These are phyloP conservation scores for Anisogramma anomala DNA, from an alignment of 2,329 filamentous ascomycete genomes.

Conservation along the genomic window DNA sequence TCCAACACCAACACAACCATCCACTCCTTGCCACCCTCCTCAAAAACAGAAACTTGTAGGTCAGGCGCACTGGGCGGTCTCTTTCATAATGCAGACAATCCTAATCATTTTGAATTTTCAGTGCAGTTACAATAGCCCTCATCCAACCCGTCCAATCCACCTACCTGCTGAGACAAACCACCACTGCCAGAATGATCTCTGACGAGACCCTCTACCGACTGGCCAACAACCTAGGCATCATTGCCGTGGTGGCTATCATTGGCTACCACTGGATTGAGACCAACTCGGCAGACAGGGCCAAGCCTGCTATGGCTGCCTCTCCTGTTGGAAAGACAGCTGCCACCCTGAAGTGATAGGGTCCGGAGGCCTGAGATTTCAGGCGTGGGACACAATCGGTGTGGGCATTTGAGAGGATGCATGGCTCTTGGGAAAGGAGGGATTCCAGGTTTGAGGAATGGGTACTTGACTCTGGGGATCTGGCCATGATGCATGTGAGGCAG, in stretches of 20 bases:
- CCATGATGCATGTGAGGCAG: too few species aligned
- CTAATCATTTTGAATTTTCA: too few species aligned
- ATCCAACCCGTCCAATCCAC: too few species aligned
- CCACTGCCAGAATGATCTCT: slow-evolving; percentile 66
- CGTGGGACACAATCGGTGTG: background rate
- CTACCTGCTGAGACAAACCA: background rate
- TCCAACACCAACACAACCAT: background rate
- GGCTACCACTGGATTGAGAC: slow-evolving; percentile 94
- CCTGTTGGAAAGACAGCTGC: slow-evolving; percentile 13
- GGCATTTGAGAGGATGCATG: background rate
- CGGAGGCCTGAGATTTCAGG: background rate
- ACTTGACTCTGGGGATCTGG: too few species aligned
- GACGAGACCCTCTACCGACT: slow-evolving; percentile 84
- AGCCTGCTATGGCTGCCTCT: slow-evolving; percentile 17
- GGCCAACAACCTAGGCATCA: slow-evolving; percentile 82
- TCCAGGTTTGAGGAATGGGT: background rate
- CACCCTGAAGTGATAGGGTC: slow-evolving; percentile 5
- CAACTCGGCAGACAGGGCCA: slow-evolving; percentile 49
- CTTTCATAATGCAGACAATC: too few species aligned
- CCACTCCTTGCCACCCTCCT: background rate
- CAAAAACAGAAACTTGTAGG: background rate
- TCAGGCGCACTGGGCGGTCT: too few species aligned
- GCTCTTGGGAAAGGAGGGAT: background rate
- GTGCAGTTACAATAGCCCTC: too few species aligned
- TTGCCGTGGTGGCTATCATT: slow-evolving; percentile 84